Conservation (phyloP, 1,284 basidiomycete species). For the Flammula alnicola region DNA sequence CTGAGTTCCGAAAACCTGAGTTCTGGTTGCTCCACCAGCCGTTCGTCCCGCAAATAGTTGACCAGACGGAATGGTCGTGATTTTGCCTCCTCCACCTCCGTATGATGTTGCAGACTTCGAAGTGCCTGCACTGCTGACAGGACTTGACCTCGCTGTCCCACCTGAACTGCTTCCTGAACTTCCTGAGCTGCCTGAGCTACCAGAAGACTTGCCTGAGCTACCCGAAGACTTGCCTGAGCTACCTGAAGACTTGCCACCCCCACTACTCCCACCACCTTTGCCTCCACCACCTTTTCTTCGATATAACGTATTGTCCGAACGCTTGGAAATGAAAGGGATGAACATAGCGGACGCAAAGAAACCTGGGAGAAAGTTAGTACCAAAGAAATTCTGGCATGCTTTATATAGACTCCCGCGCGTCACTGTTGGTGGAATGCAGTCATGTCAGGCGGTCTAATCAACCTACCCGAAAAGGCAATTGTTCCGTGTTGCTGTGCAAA, state of each 20-base stretch:
- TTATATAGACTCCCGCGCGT: no score
- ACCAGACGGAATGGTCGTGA: slow-evolving; percentile 37
- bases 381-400: no score
- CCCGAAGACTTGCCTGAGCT: no score
- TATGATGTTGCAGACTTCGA: slow-evolving; percentile 32
- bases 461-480: no score
- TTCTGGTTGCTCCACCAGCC: slow-evolving; percentile 42
- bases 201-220: slow-evolving; percentile 10
- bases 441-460: no score
- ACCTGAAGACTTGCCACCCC: slow-evolving; percentile 12
- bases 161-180: no score
- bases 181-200: slow-evolving; percentile 10
- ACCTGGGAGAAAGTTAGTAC: no score
- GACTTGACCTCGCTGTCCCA: slow-evolving; percentile 21
- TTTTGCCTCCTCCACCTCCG: slow-evolving; percentile 34
- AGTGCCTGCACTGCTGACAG: slow-evolving; percentile 27
- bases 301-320: slow-evolving; percentile 27
- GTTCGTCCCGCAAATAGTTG: slow-evolving; percentile 39
- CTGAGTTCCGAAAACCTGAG: slow-evolving; percentile 40
- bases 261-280: slow-evolving; percentile 29
- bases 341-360: no score
- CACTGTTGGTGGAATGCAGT: no score
- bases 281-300: slow-evolving; percentile 37
- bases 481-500: no score
- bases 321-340: slow-evolving; percentile 34